These are phyloP conservation scores for Hanseniaspora singularis DNA, from an alignment of 805 yeast species.

Conservation along the genomic window DNA sequence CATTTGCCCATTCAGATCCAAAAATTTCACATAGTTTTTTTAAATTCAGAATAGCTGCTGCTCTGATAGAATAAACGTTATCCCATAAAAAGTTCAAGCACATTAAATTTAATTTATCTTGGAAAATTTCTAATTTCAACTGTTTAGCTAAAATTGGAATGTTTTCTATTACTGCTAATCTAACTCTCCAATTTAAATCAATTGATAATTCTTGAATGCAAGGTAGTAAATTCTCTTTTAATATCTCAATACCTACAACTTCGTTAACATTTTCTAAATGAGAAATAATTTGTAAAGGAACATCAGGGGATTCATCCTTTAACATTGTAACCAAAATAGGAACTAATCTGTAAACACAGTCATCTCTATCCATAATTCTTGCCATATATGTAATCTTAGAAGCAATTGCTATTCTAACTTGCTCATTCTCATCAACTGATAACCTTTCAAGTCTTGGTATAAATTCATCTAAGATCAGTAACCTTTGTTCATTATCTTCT, in stretches of 20 bases:
- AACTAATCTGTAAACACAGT: conserved; percentile 66
- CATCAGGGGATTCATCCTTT: conserved; percentile 94
- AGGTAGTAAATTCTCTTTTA: conserved; percentile 80
- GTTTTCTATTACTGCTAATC: conserved; percentile 92
- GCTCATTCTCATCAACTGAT: conserved; percentile 83
- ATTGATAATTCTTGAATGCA: conserved; percentile 93
- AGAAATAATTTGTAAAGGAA: conserved; percentile 83
- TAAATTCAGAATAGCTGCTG: conserved; percentile 83
- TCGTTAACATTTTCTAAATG: conserved; percentile 85
- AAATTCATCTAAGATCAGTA: conserved; percentile 51
- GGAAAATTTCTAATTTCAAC: conserved; percentile 84
- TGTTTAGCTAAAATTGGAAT: conserved; percentile 90
- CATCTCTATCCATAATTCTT: conserved; percentile 71
- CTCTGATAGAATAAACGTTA: conserved; percentile 88
- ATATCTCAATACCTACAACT: conserved; percentile 79
- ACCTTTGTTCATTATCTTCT: conserved; percentile 19
- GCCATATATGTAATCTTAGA: conserved; percentile 77
- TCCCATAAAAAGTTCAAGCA: conserved; percentile 99
- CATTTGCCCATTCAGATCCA: conserved; percentile 88
- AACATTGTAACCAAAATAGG: conserved; percentile 88
- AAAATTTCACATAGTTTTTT: conserved; percentile 70
- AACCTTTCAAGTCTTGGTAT: conserved; percentile 74
- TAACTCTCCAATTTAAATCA: conserved; percentile 95
- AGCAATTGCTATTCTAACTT: conserved; percentile 87
- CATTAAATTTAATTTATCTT: conserved; percentile 76